Percentiles rank a stretch among this genome's conserved stretches.
Evolutionary conservation across 176 grass and related monocot genomes (phyloP).

Genomic region (Aegilops umbellulata): DNA sequence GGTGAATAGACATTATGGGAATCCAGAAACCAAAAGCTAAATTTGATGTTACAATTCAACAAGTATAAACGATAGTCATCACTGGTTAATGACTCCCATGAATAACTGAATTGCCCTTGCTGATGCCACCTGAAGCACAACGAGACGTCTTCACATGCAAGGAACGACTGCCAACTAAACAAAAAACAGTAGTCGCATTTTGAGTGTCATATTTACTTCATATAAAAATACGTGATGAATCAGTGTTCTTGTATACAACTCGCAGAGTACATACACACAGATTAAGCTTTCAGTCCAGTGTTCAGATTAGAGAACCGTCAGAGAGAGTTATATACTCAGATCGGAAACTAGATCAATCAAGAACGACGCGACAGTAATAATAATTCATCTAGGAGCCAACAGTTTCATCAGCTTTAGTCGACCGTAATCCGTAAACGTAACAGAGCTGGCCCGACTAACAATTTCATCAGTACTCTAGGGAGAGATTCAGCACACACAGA

Average conservation of each 20-base stretch:
- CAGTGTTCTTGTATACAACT: not conserved
- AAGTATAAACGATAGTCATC: not conserved
- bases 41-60: not conserved
- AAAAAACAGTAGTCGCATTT: not conserved
- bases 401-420: too few relatives aligned
- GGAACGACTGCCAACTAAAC: too few relatives aligned
- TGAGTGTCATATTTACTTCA: not conserved
- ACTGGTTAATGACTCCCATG: not conserved
- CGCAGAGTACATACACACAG: too few relatives aligned
- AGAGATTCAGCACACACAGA: not conserved
- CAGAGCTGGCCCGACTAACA: not conserved
- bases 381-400: not conserved
- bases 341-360: not conserved
- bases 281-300: not conserved
- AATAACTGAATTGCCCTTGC: not conserved
- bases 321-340: not conserved
- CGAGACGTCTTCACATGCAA: not conserved
- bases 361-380: not conserved
- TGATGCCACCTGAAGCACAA: not conserved
- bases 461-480: not conserved
- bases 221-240: not conserved
- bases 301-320: not conserved
- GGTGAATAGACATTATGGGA: not conserved
- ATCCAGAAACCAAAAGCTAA: not conserved
- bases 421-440: not conserved